Evolutionary conservation across 2,329 filamentous ascomycete species (phyloP).

Genomic region (Epichloe brachyelytri): DNA sequence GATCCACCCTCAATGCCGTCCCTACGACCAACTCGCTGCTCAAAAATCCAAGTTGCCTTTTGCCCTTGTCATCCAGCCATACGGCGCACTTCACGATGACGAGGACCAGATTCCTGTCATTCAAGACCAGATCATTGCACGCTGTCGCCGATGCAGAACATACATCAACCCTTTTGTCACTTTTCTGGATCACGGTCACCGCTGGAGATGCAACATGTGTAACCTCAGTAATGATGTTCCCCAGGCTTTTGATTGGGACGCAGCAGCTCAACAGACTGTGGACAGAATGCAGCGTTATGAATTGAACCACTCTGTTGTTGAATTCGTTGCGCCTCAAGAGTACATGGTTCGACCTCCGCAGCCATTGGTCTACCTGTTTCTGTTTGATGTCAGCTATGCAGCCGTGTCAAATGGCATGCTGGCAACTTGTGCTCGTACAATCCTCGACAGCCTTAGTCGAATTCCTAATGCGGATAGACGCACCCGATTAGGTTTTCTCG

Average conservation of each 20-base stretch:
- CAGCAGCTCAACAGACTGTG: constrained; percentile 75
- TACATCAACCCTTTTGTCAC: constrained; percentile 98
- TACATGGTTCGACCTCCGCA: constrained; percentile 98
- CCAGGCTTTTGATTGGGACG: constrained; percentile 98
- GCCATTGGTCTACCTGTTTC: constrained; percentile 87
- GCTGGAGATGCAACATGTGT: constrained; percentile 99
- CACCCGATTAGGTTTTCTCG: constrained; percentile 87
- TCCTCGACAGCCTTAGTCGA: constrained; percentile 85
- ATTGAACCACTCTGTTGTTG: constrained; percentile 90
- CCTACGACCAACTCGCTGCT: constrained; percentile 85
- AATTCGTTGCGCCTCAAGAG: constrained; percentile 95
- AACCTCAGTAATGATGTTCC: constrained; percentile 97
- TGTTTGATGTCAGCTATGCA: constrained; percentile 87
- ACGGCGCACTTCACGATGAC: constrained; percentile 80
- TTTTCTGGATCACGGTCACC: constrained; percentile 91
- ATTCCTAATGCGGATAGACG: constrained; percentile 97
- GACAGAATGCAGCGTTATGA: constrained; percentile 88
- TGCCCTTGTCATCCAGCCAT: constrained; percentile 91
- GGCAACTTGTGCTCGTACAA: constrained; percentile 84
- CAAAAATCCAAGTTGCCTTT: constrained; percentile 96
- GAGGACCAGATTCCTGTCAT: constrained; percentile 87
- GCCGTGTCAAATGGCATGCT: constrained; percentile 82
- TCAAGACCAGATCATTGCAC: constrained; percentile 92
- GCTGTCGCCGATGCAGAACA: constrained; percentile 87
- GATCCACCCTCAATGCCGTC: constrained; percentile 87